Percentiles rank a stretch among this genome's conserved stretches.
These are phyloP conservation scores for Pythium dissimile DNA, from an alignment of 352 stramenopile species.

Conservation along the genomic window DNA sequence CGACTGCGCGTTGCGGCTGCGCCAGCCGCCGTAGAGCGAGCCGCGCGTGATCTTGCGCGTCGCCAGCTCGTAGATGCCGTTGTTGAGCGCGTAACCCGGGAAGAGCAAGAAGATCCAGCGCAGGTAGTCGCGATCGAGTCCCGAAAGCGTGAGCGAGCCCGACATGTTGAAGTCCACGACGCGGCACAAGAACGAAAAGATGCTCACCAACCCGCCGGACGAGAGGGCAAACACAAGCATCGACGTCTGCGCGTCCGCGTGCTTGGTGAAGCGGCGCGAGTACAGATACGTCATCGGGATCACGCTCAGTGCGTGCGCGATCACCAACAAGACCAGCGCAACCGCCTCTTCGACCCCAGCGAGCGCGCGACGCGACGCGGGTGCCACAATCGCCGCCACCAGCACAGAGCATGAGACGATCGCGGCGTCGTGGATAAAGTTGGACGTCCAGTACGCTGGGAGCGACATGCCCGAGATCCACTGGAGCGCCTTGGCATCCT, in stretches of 20 bases:
- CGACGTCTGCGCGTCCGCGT: conserved; percentile 59
- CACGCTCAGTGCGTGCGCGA: conserved; percentile 39
- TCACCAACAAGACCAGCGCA: conserved; percentile 38
- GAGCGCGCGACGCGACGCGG: conserved; percentile 35
- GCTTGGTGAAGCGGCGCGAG: conserved; percentile 54
- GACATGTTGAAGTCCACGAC: conserved; percentile 47
- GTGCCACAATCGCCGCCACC: conserved; percentile 33
- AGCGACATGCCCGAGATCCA: conserved; percentile 53
- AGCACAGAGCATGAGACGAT: conserved; percentile 41
- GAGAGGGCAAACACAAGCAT: conserved; percentile 60
- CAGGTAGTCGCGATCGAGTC: conserved; percentile 63
- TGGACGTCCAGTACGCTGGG: conserved; percentile 56
- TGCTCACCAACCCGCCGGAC: conserved; percentile 58
- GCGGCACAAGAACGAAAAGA: conserved; percentile 76
- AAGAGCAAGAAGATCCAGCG: conserved; percentile 73
- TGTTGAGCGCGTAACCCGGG: conserved; percentile 64
- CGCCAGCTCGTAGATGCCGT: conserved; percentile 66
- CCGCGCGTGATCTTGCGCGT: conserved; percentile 64
- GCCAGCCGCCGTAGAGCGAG: conserved; percentile 32
- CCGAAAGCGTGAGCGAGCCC: conserved; percentile 46
- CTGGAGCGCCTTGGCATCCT: conserved; percentile 66
- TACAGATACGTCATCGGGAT: conserved; percentile 67
- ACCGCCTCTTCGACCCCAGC: conserved; percentile 31
- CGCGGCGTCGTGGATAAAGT: conserved; percentile 50
- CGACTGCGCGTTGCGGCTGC: conserved; percentile 24